A percentile compares a stretch with the other conserved stretches of the same genome.
phyloP scores from a whole-genome alignment of 1,139 yeast species.

The Nadsonia starkeyi-henricii region DNA sequence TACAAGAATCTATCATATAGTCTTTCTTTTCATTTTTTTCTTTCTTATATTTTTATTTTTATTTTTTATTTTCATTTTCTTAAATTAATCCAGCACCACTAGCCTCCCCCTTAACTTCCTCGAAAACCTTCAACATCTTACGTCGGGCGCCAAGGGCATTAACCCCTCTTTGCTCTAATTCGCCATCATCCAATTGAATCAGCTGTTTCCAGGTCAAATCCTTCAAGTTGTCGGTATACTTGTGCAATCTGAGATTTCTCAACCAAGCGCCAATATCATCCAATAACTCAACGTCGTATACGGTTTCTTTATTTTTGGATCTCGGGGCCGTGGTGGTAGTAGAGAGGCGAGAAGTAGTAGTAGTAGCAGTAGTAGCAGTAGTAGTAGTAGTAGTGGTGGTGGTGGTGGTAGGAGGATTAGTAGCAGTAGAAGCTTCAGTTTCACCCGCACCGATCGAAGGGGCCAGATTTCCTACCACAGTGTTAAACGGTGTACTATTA shows the following conservation, averaged over 20 bases:
- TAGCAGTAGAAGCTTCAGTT: slow-evolving; percentile 1
- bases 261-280: slow-evolving; percentile 87
- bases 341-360: too few species aligned
- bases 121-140: slow-evolving; percentile 82
- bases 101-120: slow-evolving; percentile 42
- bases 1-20: background rate
- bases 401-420: slow-evolving; percentile 2
- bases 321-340: too few species aligned
- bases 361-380: too few species aligned
- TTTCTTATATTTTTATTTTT: background rate
- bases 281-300: slow-evolving; percentile 39
- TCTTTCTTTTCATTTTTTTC: background rate
- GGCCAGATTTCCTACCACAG: too few species aligned
- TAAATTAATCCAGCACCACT: slow-evolving; percentile 2
- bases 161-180: slow-evolving; percentile 69
- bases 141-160: slow-evolving; percentile 91
- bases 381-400: slow-evolving; percentile 7
- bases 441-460: background rate
- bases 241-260: slow-evolving; percentile 76
- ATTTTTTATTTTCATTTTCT: background rate
- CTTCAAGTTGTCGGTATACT: slow-evolving; percentile 75
- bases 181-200: slow-evolving; percentile 53
- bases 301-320: too few species aligned
- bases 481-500: too few species aligned
- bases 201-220: slow-evolving; percentile 68